Percentiles rank a stretch among this genome's conserved stretches.
phyloP scores from a whole-genome alignment of 192 early-diverging fungal species.

The Umbelopsis sp. region DNA sequence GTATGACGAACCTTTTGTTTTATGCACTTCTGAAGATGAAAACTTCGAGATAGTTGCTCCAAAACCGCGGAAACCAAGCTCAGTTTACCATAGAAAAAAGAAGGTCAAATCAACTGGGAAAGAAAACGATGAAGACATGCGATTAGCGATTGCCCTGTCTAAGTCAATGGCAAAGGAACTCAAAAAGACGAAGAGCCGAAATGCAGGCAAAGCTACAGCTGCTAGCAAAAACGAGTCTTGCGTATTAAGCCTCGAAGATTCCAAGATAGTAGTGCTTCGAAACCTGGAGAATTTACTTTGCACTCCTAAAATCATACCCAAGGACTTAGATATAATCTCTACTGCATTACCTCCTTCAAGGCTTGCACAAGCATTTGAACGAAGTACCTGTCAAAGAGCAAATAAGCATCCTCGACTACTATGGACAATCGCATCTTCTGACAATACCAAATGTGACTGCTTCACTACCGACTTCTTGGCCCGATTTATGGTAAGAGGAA shows the following conservation, averaged over 20 bases:
- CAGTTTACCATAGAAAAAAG: not conserved
- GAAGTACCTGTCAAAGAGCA: not conserved
- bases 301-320: not conserved
- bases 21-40: conserved; percentile 6
- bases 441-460: not conserved
- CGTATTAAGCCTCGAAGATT: conserved; percentile 1
- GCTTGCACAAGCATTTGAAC: not conserved
- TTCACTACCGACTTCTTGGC: not conserved
- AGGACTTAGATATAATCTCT: not conserved
- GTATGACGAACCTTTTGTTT: not conserved
- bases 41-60: not conserved
- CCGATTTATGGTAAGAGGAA: not conserved
- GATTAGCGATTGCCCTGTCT: not conserved
- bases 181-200: not conserved
- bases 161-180: not conserved
- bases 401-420: not conserved
- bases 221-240: not conserved
- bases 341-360: not conserved
- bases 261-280: not conserved
- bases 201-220: not conserved
- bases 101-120: not conserved
- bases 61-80: not conserved
- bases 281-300: conserved; percentile 6
- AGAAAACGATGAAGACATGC: not conserved
- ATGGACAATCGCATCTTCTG: conserved; percentile 5